A percentile compares a stretch with the other conserved stretches of the same genome.
These are phyloP conservation scores for Ascocoryne sarcoides DNA, from an alignment of 2,329 filamentous ascomycete species.

Conservation along the genomic window DNA sequence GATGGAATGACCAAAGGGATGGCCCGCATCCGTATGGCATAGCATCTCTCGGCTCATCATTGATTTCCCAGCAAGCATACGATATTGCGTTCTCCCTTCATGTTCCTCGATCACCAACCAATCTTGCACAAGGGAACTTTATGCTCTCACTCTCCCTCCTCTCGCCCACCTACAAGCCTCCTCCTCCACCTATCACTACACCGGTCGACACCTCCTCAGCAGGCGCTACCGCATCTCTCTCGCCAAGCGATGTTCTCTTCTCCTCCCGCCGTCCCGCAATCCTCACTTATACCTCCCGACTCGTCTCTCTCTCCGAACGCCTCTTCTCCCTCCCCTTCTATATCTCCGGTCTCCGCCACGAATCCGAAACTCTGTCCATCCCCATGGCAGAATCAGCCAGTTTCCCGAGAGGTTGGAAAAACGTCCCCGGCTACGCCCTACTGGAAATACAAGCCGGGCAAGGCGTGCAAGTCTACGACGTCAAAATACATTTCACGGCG, in stretches of 20 bases:
- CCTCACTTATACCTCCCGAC: constrained; percentile 64
- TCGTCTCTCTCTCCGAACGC: constrained; percentile 58
- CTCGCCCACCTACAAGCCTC: constrained; percentile 33
- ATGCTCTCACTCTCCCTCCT: constrained; percentile 78
- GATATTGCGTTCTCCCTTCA: constrained; percentile 69
- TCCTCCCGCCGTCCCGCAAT: constrained; percentile 66
- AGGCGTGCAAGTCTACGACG: constrained; percentile 68
- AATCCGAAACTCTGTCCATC: constrained; percentile 56
- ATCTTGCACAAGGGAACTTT: constrained; percentile 78
- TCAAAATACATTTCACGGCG: constrained; percentile 60
- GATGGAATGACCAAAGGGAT: constrained; percentile 27
- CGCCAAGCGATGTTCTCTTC: constrained; percentile 39
- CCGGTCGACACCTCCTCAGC: constrained; percentile 7
- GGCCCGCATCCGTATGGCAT: constrained; percentile 28
- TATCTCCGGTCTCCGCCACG: constrained; percentile 54
- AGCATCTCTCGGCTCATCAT: constrained; percentile 31
- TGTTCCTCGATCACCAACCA: constrained; percentile 69
- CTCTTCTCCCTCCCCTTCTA: constrained; percentile 60
- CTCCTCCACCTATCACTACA: constrained; percentile 18
- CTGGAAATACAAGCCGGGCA: constrained; percentile 39
- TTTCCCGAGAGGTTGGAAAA: constrained; percentile 40
- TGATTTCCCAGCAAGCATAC: constrained; percentile 71
- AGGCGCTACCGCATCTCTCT: constrained; percentile 5
- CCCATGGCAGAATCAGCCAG: constrained; percentile 64
- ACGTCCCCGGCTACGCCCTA: constrained; percentile 42